Evolutionary conservation across 805 yeast genomes (phyloP).

Genomic region (Saturnispora dispora): DNA sequence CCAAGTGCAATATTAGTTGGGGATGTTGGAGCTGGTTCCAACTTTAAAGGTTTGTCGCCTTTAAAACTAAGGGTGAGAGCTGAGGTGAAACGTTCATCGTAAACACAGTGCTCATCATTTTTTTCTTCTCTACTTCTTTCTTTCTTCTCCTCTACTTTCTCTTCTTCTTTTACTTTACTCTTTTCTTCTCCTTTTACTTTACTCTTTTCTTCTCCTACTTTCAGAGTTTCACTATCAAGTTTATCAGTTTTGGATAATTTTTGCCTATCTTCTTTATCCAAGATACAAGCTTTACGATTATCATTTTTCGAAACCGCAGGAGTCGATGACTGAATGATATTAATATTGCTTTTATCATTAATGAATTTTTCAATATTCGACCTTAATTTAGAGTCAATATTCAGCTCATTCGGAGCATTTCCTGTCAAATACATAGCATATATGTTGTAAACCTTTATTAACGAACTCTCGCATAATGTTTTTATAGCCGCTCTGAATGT

Average conservation of each 20-base stretch:
- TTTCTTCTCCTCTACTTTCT: not conserved
- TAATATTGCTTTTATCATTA: not conserved
- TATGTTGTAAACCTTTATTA: constrained; percentile 53
- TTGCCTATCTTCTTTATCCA: not conserved
- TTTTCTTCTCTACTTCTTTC: not conserved
- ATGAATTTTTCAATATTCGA: constrained; percentile 8
- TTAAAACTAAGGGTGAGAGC: constrained; percentile 4
- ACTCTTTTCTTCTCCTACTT: not conserved
- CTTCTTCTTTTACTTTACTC: not conserved
- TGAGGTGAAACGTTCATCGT: not conserved
- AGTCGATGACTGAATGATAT: not conserved
- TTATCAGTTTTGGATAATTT: not conserved
- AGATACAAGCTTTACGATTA: not conserved
- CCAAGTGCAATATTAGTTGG: constrained; percentile 29
- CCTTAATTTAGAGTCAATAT: constrained; percentile 40
- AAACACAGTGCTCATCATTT: no score
- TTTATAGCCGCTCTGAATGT: constrained; percentile 33
- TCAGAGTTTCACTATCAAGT: not conserved
- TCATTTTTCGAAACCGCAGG: not conserved
- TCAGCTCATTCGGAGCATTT: constrained; percentile 62
- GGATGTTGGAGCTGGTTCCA: constrained; percentile 11
- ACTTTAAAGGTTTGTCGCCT: constrained; percentile 22
- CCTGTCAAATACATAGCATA: constrained; percentile 55
- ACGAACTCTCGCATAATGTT: constrained; percentile 42
- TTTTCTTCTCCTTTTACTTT: no score